Evolutionary conservation across 1,139 yeast species (phyloP).

Genomic region (Magnusiomyces ingens): DNA sequence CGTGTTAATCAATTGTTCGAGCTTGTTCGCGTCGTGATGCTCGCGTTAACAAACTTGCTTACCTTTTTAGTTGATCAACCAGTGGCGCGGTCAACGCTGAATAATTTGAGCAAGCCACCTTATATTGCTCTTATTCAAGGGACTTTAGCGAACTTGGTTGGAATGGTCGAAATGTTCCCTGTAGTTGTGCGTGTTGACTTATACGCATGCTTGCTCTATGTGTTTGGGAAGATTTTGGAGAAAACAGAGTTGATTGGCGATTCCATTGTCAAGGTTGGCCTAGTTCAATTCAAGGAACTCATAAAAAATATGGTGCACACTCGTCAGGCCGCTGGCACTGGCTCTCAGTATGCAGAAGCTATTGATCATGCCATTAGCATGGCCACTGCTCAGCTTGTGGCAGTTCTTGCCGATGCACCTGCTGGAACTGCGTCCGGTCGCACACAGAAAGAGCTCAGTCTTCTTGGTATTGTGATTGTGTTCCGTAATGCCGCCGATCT

Average conservation of each 20-base stretch:
- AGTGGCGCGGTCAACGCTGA: conserved; percentile 28
- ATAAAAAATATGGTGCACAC: conserved; percentile 29
- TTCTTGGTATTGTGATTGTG: conserved; percentile 55
- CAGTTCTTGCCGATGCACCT: conserved; percentile 1
- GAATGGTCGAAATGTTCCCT: conserved; percentile 60
- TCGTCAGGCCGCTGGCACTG: conserved; percentile 15
- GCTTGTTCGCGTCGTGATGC: conserved; percentile 62
- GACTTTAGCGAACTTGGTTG: conserved; percentile 50
- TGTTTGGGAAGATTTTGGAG: conserved; percentile 55
- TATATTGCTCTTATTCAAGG: conserved; percentile 34
- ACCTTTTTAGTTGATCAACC: conserved; percentile 46
- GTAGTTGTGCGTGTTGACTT: conserved; percentile 61
- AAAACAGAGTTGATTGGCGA: conserved; percentile 28
- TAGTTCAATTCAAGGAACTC: conserved; percentile 30
- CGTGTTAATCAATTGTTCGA: conserved; percentile 79
- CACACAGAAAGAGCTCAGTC: conserved; percentile 38
- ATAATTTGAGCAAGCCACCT: conserved; percentile 10
- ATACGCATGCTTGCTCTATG: conserved; percentile 59
- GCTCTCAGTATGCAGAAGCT: conserved; percentile 23
- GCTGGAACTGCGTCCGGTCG: conserved; percentile 35
- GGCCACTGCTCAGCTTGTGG: conserved; percentile 22
- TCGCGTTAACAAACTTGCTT: conserved; percentile 52
- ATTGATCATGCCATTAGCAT: conserved; percentile 34
- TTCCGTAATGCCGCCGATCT: conserved; percentile 46
- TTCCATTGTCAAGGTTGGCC: conserved; percentile 25